Conservation (phyloP, 257 asterid genomes). For the Solanum etuberosum region DNA sequence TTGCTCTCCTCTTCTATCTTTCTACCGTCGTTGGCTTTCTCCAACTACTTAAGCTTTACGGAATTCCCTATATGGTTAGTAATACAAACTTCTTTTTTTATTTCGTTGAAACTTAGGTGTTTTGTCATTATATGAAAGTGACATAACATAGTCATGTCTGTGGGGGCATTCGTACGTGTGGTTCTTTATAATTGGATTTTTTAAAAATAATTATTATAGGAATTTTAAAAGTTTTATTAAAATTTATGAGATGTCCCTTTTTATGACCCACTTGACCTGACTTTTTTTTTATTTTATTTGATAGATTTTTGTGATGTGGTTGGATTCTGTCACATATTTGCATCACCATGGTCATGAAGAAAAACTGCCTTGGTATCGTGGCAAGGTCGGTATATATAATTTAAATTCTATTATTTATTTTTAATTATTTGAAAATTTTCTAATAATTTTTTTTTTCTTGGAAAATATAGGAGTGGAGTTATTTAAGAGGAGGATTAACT, state of each 20-base stretch:
- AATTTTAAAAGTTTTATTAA: not conserved
- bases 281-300: not conserved
- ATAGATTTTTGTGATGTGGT: constrained; percentile 73
- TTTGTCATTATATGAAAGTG: not conserved
- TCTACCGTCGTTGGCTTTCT: constrained; percentile 32
- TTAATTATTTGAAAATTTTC: too few species aligned
- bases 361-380: constrained; percentile 89
- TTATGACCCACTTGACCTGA: not conserved
- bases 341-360: constrained; percentile 82
- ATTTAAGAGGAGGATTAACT: constrained; percentile 80
- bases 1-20: constrained; percentile 29
- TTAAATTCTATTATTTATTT: not conserved
- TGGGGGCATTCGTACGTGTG: not conserved
- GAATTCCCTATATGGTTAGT: constrained; percentile 63
- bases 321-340: constrained; percentile 72
- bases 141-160: not conserved
- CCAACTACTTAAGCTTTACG: constrained; percentile 49
- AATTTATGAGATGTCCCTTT: not conserved
- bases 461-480: constrained; percentile 66
- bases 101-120: too few species aligned
- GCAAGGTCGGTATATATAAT: constrained; percentile 32
- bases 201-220: not conserved
- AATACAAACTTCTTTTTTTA: too few species aligned
- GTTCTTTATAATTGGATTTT: not conserved
- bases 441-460: not conserved